Percentiles rank a stretch among this genome's conserved stretches.
Conservation (phyloP, 2,329 filamentous ascomycete genomes). For the Rhynchosporium agropyri region DNA sequence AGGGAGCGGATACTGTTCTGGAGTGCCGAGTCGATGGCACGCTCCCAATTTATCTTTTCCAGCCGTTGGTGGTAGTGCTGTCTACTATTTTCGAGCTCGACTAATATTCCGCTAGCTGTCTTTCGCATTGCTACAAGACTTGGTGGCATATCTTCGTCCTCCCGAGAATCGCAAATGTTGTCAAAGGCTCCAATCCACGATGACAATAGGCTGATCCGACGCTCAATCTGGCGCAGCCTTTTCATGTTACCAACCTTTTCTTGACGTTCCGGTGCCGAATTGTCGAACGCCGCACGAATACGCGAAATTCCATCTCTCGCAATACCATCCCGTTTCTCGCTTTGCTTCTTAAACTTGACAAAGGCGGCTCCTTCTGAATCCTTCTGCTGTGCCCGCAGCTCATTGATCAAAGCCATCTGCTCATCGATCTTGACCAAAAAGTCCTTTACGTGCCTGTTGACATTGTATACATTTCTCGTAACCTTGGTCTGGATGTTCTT, state of each 20-base stretch:
- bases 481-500: conserved; percentile 99
- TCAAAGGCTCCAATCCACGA: conserved; percentile 95
- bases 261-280: conserved; percentile 74
- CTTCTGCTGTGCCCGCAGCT: conserved; percentile 90
- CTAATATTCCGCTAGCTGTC: conserved; percentile 82
- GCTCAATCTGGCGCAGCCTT: conserved; percentile 78
- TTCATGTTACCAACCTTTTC: conserved; percentile 81
- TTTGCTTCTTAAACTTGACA: conserved; percentile 87
- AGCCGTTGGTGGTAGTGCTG: conserved; percentile 88
- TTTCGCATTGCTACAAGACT: conserved; percentile 78
- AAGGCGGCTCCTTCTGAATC: conserved; percentile 82
- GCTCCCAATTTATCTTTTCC: conserved; percentile 82
- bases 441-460: conserved; percentile 98
- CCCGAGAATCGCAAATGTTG: conserved; percentile 70
- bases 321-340: conserved; percentile 77
- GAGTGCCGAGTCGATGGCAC: conserved; percentile 82
- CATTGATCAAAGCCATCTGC: conserved; percentile 95
- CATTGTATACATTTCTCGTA: conserved; percentile 98
- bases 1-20: conserved; percentile 83
- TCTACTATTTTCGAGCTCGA: conserved; percentile 86
- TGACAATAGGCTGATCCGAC: conserved; percentile 82
- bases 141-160: conserved; percentile 69
- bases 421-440: conserved; percentile 99
- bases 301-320: conserved; percentile 78
- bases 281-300: conserved; percentile 81